Evolutionary conservation across 371 early-diverging fungal genomes (phyloP).

Genomic region (Gilbertella persicaria): DNA sequence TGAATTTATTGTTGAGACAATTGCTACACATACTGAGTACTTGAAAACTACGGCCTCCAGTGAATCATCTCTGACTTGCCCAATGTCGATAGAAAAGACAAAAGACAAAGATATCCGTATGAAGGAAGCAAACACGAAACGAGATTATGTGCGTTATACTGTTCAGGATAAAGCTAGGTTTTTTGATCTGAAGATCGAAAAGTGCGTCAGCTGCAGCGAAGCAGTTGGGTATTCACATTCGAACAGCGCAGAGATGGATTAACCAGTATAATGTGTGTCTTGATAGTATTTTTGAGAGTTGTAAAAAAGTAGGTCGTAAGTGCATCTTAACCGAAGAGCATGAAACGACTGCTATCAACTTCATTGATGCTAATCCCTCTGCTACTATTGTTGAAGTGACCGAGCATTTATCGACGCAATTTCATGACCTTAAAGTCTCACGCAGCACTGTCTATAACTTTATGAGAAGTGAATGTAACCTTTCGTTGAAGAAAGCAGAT

Average conservation of each 20-base stretch:
- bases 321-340: conserved; percentile 10
- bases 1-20: too few species aligned
- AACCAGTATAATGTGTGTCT: conserved; percentile 6
- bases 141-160: conserved; percentile 5
- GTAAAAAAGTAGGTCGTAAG: conserved; percentile 6
- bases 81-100: neutral
- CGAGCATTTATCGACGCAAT: conserved; percentile 12
- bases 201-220: conserved; percentile 16
- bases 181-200: conserved; percentile 15
- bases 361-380: too few species aligned
- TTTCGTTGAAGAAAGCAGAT: conserved; percentile 19
- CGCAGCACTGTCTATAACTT: conserved; percentile 10
- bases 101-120: too few species aligned
- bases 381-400: conserved; percentile 12
- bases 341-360: conserved; percentile 11
- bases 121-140: conserved; percentile 11
- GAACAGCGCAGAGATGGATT: too few species aligned
- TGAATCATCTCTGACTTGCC: too few species aligned
- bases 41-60: too few species aligned
- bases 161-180: conserved; percentile 12
- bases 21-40: conserved; percentile 1
- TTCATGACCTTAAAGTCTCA: conserved; percentile 11
- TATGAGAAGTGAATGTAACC: conserved; percentile 15
- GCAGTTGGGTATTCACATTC: too few species aligned
- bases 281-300: conserved; percentile 13